phyloP scores from a whole-genome alignment of 2,329 filamentous ascomycete species.

The Alternaria burnsii region DNA sequence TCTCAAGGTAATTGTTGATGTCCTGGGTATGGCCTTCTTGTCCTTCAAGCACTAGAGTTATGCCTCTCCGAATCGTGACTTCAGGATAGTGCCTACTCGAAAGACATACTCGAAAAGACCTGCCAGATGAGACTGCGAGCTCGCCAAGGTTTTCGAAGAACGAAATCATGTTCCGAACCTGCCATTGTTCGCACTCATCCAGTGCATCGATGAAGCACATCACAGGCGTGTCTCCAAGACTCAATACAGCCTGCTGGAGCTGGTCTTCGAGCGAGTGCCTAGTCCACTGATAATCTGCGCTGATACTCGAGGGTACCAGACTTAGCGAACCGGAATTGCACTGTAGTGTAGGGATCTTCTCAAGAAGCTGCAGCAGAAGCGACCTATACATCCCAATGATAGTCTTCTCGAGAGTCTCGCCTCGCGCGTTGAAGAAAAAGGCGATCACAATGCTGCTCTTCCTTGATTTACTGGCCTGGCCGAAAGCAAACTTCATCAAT shows the following conservation, averaged over 20 bases:
- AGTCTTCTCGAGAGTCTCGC: conserved; percentile 29
- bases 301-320: conserved; percentile 1
- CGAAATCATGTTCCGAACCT: conserved; percentile 55
- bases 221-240: conserved; percentile 21
- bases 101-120: conserved; percentile 34
- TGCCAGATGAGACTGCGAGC: conserved; percentile 13
- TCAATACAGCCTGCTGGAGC: conserved; percentile 26
- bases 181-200: conserved; percentile 58
- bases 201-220: conserved; percentile 55
- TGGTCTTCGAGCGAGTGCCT: conserved; percentile 24
- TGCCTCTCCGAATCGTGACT: conserved; percentile 46
- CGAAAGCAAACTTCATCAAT: conserved; percentile 48
- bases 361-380: conserved; percentile 36
- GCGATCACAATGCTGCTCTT: conserved; percentile 15
- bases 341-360: conserved; percentile 19
- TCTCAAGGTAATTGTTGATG: conserved; percentile 39
- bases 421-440: conserved; percentile 43
- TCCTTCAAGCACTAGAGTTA: conserved; percentile 47
- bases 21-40: conserved; percentile 51
- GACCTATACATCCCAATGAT: conserved; percentile 36
- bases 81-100: conserved; percentile 56
- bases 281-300: conserved; percentile 21
- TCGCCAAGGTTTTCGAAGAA: conserved; percentile 55
- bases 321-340: conserved; percentile 10
- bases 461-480: conserved; percentile 15